These are phyloP conservation scores for Nyssa sinensis DNA, from an alignment of 148 eudicot genomes.

Conservation along the genomic window DNA sequence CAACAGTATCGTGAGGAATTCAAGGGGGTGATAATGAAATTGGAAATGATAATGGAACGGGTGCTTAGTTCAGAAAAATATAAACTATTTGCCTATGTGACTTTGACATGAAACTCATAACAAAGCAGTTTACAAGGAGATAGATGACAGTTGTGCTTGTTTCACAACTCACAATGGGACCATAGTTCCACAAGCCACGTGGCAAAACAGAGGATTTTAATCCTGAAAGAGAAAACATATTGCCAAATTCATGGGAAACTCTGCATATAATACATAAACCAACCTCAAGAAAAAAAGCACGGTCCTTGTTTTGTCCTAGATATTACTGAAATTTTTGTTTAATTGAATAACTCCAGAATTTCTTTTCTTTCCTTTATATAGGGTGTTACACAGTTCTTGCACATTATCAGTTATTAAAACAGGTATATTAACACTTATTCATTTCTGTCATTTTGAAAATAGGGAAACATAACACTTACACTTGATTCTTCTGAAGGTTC, in stretches of 20 bases:
- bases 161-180: neutral
- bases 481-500: neutral
- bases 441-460: neutral
- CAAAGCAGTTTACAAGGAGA: neutral
- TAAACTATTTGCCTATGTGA: neutral
- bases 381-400: neutral
- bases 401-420: neutral
- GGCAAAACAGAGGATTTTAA: neutral
- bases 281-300: too few species aligned
- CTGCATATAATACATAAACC: too few species aligned
- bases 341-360: neutral
- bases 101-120: neutral
- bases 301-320: too few species aligned
- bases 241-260: too few species aligned
- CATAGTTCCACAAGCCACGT: neutral
- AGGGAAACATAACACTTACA: neutral
- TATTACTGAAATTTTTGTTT: neutral
- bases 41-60: neutral
- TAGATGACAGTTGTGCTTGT: neutral
- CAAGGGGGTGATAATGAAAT: neutral
- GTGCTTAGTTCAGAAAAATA: neutral
- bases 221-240: too few species aligned
- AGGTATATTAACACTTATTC: neutral
- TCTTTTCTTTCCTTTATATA: too few species aligned
- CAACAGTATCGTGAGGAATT: too few species aligned